These are phyloP conservation scores for Fraxinus pennsylvanica DNA, from an alignment of 257 asterid genomes.

Conservation along the genomic window DNA sequence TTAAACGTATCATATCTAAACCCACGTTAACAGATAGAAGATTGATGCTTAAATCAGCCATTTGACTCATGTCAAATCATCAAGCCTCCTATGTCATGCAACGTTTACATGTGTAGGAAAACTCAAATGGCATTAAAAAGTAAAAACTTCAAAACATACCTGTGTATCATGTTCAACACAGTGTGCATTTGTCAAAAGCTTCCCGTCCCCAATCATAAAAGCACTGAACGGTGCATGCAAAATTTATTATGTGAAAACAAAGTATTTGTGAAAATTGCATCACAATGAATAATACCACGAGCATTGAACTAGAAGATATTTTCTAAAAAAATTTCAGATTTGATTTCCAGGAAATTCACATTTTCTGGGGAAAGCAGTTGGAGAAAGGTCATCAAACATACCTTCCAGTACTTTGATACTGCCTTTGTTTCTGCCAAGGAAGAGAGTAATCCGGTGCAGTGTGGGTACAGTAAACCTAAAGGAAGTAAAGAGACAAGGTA, in stretches of 20 bases:
- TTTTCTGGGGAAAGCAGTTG: slow-evolving; percentile 9
- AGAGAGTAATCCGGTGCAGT: slow-evolving; percentile 96
- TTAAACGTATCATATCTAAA: background rate
- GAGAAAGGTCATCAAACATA: slow-evolving; percentile 36
- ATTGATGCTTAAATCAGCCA: slow-evolving; percentile 8
- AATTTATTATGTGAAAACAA: background rate
- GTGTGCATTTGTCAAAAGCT: slow-evolving; percentile 94
- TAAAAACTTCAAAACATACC: slow-evolving; percentile 38
- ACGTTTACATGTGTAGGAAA: slow-evolving; percentile 14
- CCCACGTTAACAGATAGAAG: background rate
- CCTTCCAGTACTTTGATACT: slow-evolving; percentile 93
- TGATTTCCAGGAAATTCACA: slow-evolving; percentile 9
- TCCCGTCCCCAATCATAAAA: slow-evolving; percentile 86
- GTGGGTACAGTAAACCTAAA: slow-evolving; percentile 89
- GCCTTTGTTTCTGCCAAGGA: slow-evolving; percentile 97
- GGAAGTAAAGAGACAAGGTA: slow-evolving; percentile 12
- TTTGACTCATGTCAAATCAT: slow-evolving; percentile 16
- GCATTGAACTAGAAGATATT: background rate
- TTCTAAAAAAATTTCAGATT: slow-evolving; percentile 19
- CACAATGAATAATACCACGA: background rate
- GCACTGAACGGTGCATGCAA: slow-evolving; percentile 59
- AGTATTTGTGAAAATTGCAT: background rate
- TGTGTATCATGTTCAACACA: slow-evolving; percentile 89
- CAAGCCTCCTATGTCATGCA: slow-evolving; percentile 8
- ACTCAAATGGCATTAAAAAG: slow-evolving; percentile 1